A percentile compares a stretch with the other conserved stretches of the same genome.
Conservation (phyloP, 1,139 yeast species). For the Nadsonia starkeyi-henricii region DNA sequence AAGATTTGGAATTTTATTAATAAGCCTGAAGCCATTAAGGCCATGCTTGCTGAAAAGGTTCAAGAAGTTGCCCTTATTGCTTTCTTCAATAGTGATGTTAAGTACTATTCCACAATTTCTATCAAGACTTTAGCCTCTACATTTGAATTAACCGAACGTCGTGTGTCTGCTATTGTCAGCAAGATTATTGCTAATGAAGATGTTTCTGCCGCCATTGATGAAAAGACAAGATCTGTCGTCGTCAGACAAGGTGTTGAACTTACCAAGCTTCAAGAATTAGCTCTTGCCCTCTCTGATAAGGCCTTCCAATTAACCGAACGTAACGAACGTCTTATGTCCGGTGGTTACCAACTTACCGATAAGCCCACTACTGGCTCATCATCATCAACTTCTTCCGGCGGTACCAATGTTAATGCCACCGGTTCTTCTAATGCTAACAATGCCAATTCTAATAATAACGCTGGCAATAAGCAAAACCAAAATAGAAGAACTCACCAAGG, state of each 20-base stretch:
- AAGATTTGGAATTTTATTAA: slow-evolving; percentile 84
- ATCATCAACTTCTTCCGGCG: slow-evolving; percentile 1
- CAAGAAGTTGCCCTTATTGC: slow-evolving; percentile 87
- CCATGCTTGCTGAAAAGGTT: slow-evolving; percentile 59
- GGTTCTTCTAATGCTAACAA: background rate
- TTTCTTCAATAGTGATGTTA: slow-evolving; percentile 71
- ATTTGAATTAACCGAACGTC: slow-evolving; percentile 47
- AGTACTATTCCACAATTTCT: slow-evolving; percentile 66
- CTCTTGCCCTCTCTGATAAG: slow-evolving; percentile 78
- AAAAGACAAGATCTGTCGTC: slow-evolving; percentile 41
- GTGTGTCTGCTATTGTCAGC: slow-evolving; percentile 49
- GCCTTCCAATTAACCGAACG: slow-evolving; percentile 68
- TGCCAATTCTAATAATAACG: slow-evolving; percentile 1
- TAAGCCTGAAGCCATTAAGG: slow-evolving; percentile 45
- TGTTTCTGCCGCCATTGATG: slow-evolving; percentile 53
- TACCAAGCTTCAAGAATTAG: slow-evolving; percentile 77
- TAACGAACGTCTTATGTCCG: slow-evolving; percentile 71
- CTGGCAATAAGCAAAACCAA: background rate
- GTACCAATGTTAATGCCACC: background rate
- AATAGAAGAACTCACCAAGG: background rate
- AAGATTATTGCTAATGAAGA: slow-evolving; percentile 70
- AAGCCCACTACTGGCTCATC: slow-evolving; percentile 6
- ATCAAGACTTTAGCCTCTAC: slow-evolving; percentile 46
- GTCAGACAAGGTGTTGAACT: slow-evolving; percentile 66
- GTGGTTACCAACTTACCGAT: slow-evolving; percentile 39